phyloP scores from a whole-genome alignment of 148 eudicot genomes.

The Heliamphora exappendiculata region DNA sequence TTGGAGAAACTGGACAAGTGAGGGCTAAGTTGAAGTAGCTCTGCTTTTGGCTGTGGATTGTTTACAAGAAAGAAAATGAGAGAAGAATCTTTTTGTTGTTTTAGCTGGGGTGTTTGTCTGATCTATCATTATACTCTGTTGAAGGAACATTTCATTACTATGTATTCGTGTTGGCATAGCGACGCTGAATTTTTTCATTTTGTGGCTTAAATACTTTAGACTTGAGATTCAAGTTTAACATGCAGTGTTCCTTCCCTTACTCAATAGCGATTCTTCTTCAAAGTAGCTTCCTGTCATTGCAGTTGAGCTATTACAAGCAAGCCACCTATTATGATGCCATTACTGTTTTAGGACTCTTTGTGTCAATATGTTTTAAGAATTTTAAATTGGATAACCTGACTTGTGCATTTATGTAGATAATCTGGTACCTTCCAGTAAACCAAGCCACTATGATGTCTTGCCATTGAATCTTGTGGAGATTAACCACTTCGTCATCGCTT shows the following conservation, averaged over 20 bases:
- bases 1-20: neutral
- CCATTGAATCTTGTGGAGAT: neutral
- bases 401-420: neutral
- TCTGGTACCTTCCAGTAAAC: neutral
- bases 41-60: neutral
- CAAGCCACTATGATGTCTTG: neutral
- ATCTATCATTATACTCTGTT: neutral
- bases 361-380: neutral
- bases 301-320: neutral
- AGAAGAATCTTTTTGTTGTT: neutral
- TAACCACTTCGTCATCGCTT: neutral
- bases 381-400: neutral
- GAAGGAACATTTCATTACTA: neutral
- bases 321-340: neutral
- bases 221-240: neutral
- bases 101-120: neutral
- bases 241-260: neutral
- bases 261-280: neutral
- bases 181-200: neutral
- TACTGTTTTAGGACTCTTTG: neutral
- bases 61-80: neutral
- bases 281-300: conserved; percentile 8
- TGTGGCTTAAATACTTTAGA: neutral
- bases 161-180: neutral
- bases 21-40: neutral